These are phyloP conservation scores for Nicotiana tabacum DNA, from an alignment of 257 asterid genomes.

Conservation along the genomic window DNA sequence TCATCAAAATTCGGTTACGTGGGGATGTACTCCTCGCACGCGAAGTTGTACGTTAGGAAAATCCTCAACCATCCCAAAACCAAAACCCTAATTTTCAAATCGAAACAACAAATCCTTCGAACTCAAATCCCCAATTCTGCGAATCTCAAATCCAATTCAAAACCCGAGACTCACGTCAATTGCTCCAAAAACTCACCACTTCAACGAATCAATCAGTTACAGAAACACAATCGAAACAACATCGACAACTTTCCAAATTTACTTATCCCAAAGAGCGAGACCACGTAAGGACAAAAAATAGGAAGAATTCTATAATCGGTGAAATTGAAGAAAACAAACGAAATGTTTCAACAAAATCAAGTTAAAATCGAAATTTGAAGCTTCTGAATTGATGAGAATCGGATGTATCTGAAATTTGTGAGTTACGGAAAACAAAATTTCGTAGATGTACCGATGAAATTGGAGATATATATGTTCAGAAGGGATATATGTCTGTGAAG, in stretches of 20 bases:
- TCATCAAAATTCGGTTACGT: not conserved
- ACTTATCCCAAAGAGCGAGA: not conserved
- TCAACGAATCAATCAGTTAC: slow-evolving; percentile 6
- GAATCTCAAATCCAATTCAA: not conserved
- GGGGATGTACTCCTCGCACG: slow-evolving; percentile 8
- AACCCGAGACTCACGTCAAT: not conserved
- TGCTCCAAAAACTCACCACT: slow-evolving; percentile 24
- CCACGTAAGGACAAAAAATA: not conserved
- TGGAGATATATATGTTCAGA: not conserved
- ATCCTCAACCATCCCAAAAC: not conserved
- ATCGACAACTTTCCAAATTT: not conserved
- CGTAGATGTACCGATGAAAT: not conserved
- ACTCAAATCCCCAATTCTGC: slow-evolving; percentile 1
- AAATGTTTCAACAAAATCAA: not conserved
- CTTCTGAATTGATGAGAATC: not conserved
- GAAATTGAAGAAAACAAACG: not conserved
- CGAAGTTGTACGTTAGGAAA: slow-evolving; percentile 10
- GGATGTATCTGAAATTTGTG: not conserved
- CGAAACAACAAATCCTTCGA: slow-evolving; percentile 2
- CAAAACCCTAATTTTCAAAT: slow-evolving; percentile 8
- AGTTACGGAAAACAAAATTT: not conserved
- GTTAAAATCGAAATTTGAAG: not conserved
- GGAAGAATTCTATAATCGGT: not conserved
- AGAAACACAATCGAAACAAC: slow-evolving; percentile 17
- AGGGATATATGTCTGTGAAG: not conserved